These are phyloP conservation scores for Neoboletus magnificus DNA, from an alignment of 768 basidiomycete genomes.

Conservation along the genomic window DNA sequence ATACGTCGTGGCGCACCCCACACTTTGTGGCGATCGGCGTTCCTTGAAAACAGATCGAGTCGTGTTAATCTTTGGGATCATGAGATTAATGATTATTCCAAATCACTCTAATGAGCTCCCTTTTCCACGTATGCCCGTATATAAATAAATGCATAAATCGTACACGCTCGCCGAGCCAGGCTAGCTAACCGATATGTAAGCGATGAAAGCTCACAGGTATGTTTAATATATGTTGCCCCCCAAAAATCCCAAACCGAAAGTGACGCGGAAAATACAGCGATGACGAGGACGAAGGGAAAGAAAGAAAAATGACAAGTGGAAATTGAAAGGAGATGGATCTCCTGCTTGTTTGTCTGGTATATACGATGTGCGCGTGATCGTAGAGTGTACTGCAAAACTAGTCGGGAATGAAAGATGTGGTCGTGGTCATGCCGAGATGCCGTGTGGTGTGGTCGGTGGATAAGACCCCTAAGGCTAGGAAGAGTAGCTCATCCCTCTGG, in stretches of 20 bases:
- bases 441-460: background rate
- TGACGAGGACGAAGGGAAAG: background rate
- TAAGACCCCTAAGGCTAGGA: slow-evolving; percentile 3
- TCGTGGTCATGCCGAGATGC: background rate
- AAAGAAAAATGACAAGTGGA: background rate
- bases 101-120: background rate
- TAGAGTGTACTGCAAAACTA: background rate
- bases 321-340: background rate
- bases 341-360: slow-evolving; percentile 6
- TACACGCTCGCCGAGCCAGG: background rate
- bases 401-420: background rate
- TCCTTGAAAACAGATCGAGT: too few relatives aligned
- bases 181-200: background rate
- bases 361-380: background rate
- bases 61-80: too few relatives aligned
- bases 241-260: background rate
- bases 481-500: slow-evolving; percentile 27
- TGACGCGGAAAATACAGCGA: background rate
- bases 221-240: background rate
- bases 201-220: slow-evolving; percentile 1
- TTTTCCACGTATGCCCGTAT: background rate
- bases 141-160: background rate
- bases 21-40: too few relatives aligned
- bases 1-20: background rate
- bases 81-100: too few relatives aligned